phyloP scores from a whole-genome alignment of 148 eudicot species.

The Salicornia ramosissima region DNA sequence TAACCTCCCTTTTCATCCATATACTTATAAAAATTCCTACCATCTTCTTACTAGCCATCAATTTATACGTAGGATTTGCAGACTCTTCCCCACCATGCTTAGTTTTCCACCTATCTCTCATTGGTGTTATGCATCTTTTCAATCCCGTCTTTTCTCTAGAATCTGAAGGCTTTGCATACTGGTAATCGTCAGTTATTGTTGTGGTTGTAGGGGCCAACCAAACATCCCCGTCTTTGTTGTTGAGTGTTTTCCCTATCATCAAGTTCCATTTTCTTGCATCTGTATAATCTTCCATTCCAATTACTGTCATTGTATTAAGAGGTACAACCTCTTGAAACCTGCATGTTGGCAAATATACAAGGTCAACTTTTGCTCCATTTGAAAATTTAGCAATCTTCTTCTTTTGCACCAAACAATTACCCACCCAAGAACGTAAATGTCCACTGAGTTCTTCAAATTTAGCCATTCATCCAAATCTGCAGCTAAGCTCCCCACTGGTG shows the following conservation, averaged over 20 bases:
- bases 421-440: slow-evolving; percentile 65
- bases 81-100: slow-evolving; percentile 26
- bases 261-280: slow-evolving; percentile 70
- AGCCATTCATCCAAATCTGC: slow-evolving; percentile 62
- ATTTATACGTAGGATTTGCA: slow-evolving; percentile 30
- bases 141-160: slow-evolving; percentile 26
- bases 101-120: slow-evolving; percentile 32
- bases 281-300: slow-evolving; percentile 60
- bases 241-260: slow-evolving; percentile 68
- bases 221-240: slow-evolving; percentile 67
- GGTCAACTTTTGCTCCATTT: background rate
- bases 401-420: slow-evolving; percentile 4
- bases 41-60: slow-evolving; percentile 58
- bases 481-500: slow-evolving; percentile 38
- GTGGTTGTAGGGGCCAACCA: slow-evolving; percentile 64
- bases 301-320: slow-evolving; percentile 54
- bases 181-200: slow-evolving; percentile 38
- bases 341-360: background rate
- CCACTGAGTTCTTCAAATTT: slow-evolving; percentile 41
- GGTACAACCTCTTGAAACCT: slow-evolving; percentile 84
- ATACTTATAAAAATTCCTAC: slow-evolving; percentile 50
- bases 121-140: slow-evolving; percentile 22
- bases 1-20: slow-evolving; percentile 40
- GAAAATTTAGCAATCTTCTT: background rate
- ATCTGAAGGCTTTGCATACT: slow-evolving; percentile 41